Percentiles rank a stretch among this genome's conserved stretches.
These are phyloP conservation scores for Schwanniomyces polymorphus DNA, from an alignment of 805 yeast genomes.

Conservation along the genomic window DNA sequence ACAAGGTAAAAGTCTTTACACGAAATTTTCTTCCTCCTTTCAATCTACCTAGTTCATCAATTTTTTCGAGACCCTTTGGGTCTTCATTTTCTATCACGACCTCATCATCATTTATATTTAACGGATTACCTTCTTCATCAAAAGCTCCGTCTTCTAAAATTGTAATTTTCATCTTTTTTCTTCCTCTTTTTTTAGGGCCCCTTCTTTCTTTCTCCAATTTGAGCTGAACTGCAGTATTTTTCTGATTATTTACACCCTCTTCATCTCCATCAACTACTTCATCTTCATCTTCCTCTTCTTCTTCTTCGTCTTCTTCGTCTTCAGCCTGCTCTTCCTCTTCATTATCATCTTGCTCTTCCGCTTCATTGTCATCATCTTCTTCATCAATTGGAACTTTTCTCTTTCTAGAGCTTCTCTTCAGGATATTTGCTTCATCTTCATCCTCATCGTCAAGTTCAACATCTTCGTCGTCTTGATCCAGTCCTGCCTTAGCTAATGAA, in stretches of 20 bases:
- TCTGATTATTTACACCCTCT: conserved; percentile 12
- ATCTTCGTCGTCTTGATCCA: conserved; percentile 16
- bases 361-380: conserved; percentile 22
- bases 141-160: conserved; percentile 42
- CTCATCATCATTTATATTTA: conserved; percentile 71
- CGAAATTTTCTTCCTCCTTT: conserved; percentile 73
- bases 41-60: conserved; percentile 65
- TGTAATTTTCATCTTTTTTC: conserved; percentile 40
- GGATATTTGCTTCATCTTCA: conserved; percentile 10
- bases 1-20: conserved; percentile 64
- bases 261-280: conserved; percentile 25
- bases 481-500: conserved; percentile 11
- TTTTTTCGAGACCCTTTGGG: conserved; percentile 73
- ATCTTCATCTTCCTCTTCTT: conserved; percentile 16
- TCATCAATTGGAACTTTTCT: conserved; percentile 25
- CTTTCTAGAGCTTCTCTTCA: conserved; percentile 2
- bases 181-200: conserved; percentile 42
- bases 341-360: conserved; percentile 21
- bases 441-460: conserved; percentile 14
- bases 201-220: conserved; percentile 10
- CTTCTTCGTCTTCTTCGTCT: conserved; percentile 10
- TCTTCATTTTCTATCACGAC: conserved; percentile 70
- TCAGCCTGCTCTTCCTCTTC: conserved; percentile 15
- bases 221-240: conserved; percentile 5
- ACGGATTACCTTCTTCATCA: conserved; percentile 70